Evolutionary conservation across 1,139 yeast species (phyloP).

Genomic region (Pichia sp.): DNA sequence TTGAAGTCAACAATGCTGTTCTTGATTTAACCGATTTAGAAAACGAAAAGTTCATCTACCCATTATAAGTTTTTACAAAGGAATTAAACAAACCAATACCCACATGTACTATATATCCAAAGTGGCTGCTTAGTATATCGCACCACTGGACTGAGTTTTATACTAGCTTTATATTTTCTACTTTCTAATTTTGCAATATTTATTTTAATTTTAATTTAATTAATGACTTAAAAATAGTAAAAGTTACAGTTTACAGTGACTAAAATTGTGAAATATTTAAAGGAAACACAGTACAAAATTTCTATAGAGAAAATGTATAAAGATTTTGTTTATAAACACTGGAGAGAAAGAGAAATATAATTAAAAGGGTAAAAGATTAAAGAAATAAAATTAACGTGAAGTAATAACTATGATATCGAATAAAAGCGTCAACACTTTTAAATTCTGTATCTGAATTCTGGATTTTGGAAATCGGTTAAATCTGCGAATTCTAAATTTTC

Average conservation of each 20-base stretch:
- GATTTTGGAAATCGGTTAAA: conserved; percentile 48
- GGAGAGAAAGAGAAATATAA: no score
- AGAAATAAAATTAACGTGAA: background rate
- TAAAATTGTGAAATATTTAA: no score
- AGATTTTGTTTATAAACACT: no score
- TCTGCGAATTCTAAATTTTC: conserved; percentile 51
- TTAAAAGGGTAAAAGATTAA: background rate
- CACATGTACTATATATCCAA: background rate
- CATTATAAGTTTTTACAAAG: conserved; percentile 11
- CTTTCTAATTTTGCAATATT: no score
- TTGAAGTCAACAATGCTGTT: conserved; percentile 39
- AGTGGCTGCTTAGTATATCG: no score
- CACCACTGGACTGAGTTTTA: no score
- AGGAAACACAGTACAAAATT: no score
- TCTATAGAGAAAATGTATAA: no score
- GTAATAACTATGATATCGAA: background rate
- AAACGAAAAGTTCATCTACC: conserved; percentile 37
- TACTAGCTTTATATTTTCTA: no score
- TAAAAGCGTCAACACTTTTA: conserved; percentile 1
- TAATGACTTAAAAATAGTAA: no score
- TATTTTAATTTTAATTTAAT: no score
- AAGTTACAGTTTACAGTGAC: no score
- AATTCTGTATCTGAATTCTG: conserved; percentile 40
- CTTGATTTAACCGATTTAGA: conserved; percentile 48
- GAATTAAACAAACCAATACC: background rate